Base-by-base conservation (phyloP, 257 asterid species). In the Solanum infundibuliforme region DNA sequence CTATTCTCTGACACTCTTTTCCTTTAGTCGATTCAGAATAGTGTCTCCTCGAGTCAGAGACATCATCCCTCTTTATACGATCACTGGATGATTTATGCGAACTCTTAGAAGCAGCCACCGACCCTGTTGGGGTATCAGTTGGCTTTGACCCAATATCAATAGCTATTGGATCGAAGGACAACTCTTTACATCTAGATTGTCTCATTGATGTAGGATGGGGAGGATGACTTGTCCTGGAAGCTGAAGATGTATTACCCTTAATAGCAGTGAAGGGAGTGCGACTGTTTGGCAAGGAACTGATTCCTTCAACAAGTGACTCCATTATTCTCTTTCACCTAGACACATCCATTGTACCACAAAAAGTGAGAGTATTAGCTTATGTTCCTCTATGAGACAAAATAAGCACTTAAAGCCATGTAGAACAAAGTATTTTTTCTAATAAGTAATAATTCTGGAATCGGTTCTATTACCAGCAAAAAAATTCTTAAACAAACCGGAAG, bases 271-370 rank as follows among this genome's bases (percentile, higher is more conserved):
- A 83, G 13, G 94, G 88, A 88, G 71, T 89, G 88, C 92, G 91
- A 75, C 88, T 91, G 93, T 92, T 89, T 35, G 93, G 91, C 83
- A 94, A 89, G 32, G 96, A 86, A 89, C 90, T 92, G 86, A 94
- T 87, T 83, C 94, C 98, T 73, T 93, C 95, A 16, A 89, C 94
- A 83, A 95, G 93, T 79, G 97, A 92, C 83, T 94, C 98, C 92
- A 94, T 91, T 10, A 91, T 55, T 66, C 86, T 90, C 88, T 83
- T 91, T 31, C 90, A 89, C 94, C 92, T 91, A 29, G 88, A 62
- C 87, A 74, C 92, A 89, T 90, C 88, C 48, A 91, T 23, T 85
- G 52, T 85, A 88, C 74, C 87, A 88, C 76, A 58, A 74, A 89
- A 86, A 46, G 76, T 69, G 84, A 60, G 77, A 68, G 87, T 85